Conservation (phyloP, 108 stramenopile species). For the Pseudonitzschia pungens region DNA sequence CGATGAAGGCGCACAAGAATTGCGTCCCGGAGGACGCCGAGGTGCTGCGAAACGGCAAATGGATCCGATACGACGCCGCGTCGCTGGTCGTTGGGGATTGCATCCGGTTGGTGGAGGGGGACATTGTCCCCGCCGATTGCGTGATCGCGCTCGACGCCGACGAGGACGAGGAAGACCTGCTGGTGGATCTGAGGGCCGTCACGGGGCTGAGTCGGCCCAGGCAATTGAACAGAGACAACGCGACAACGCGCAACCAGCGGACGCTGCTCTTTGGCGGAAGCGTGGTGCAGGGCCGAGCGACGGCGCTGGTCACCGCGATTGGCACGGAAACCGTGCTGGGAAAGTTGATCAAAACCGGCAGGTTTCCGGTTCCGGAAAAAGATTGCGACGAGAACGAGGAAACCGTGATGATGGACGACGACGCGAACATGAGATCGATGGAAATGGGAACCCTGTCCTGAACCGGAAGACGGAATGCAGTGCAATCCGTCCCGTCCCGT, state of each 20-base stretch:
- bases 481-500: too few relatives aligned
- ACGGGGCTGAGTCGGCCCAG: slow-evolving; percentile 68
- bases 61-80: slow-evolving; percentile 83
- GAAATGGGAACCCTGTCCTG: slow-evolving; percentile 17
- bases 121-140: slow-evolving; percentile 84
- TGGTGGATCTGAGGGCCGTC: slow-evolving; percentile 65
- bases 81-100: slow-evolving; percentile 76
- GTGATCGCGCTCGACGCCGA: slow-evolving; percentile 39
- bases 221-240: slow-evolving; percentile 16
- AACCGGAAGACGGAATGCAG: too few relatives aligned
- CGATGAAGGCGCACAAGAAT: slow-evolving; percentile 71
- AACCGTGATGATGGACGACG: neutral
- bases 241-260: neutral
- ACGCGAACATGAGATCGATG: slow-evolving; percentile 6
- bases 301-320: slow-evolving; percentile 68
- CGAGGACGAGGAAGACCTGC: slow-evolving; percentile 49
- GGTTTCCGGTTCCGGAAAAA: slow-evolving; percentile 65
- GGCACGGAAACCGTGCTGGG: slow-evolving; percentile 62
- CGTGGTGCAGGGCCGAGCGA: slow-evolving; percentile 67
- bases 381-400: slow-evolving; percentile 25
- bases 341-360: slow-evolving; percentile 55
- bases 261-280: slow-evolving; percentile 64
- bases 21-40: slow-evolving; percentile 86
- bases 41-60: slow-evolving; percentile 65
- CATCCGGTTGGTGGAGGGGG: slow-evolving; percentile 78